phyloP scores from a whole-genome alignment of 176 grass and related monocot genomes.

The Otatea glauca region DNA sequence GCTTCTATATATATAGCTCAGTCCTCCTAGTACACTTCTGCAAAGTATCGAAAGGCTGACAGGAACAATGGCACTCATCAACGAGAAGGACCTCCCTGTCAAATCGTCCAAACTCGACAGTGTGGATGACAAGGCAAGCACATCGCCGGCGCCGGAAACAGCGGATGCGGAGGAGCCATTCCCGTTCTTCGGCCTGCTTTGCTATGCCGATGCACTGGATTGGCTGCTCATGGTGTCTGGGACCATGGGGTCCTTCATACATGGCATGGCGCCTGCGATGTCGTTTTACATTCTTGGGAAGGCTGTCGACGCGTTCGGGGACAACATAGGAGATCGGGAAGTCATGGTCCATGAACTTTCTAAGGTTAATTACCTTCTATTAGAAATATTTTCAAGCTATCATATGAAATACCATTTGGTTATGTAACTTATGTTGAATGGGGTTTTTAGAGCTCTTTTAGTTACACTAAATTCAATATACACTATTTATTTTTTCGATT shows the following conservation, averaged over 20 bases:
- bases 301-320: constrained; percentile 49
- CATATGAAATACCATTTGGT: constrained; percentile 1
- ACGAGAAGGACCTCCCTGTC: constrained; percentile 17
- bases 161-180: constrained; percentile 7
- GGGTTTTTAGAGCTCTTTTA: no score
- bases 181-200: constrained; percentile 55
- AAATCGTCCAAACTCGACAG: constrained; percentile 11
- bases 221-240: constrained; percentile 63
- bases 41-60: constrained; percentile 30
- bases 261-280: constrained; percentile 58
- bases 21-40: constrained; percentile 27
- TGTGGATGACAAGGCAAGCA: constrained; percentile 26
- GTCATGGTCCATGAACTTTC: constrained; percentile 50
- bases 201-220: constrained; percentile 54
- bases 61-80: constrained; percentile 37
- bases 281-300: constrained; percentile 62
- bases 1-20: constrained; percentile 3
- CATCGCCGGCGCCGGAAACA: background rate
- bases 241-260: constrained; percentile 55
- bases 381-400: background rate
- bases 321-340: constrained; percentile 42
- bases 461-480: no score
- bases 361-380: constrained; percentile 42
- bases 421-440: constrained; percentile 6
- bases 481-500: no score